A percentile compares a stretch with the other conserved stretches of the same genome.
Conservation (phyloP, 352 stramenopile species). For the Phytophthora megakarya region DNA sequence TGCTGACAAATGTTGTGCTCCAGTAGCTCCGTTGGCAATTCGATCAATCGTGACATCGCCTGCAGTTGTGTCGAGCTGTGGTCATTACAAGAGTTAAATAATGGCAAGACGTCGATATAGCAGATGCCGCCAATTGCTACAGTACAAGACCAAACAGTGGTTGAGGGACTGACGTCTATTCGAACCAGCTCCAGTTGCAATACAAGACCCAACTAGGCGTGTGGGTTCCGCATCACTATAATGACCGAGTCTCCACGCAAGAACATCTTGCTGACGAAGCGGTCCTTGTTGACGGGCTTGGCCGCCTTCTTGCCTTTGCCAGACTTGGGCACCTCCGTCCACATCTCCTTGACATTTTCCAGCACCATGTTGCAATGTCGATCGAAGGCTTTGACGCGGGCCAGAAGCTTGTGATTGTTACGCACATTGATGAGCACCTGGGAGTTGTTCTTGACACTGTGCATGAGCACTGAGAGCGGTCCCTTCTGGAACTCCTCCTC, state of each 20-base stretch:
- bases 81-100: background rate
- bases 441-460: slow-evolving; percentile 97
- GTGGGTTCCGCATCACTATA: slow-evolving; percentile 97
- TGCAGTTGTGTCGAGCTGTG: slow-evolving; percentile 1
- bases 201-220: slow-evolving; percentile 57
- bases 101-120: slow-evolving; percentile 4
- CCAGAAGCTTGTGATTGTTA: slow-evolving; percentile 99
- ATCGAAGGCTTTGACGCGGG: slow-evolving; percentile 99
- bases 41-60: slow-evolving; percentile 23
- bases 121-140: slow-evolving; percentile 12
- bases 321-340: slow-evolving; percentile 98
- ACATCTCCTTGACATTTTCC: slow-evolving; percentile 99
- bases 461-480: slow-evolving; percentile 97
- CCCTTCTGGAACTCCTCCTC: slow-evolving; percentile 96
- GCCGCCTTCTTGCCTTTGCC: slow-evolving; percentile 96
- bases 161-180: slow-evolving; percentile 33
- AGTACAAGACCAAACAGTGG: slow-evolving; percentile 12
- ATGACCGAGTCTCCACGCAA: slow-evolving; percentile 99
- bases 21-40: slow-evolving; percentile 44
- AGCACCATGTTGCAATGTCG: slow-evolving; percentile 99
- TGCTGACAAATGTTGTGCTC: slow-evolving; percentile 51
- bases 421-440: slow-evolving; percentile 99
- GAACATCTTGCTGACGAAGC: slow-evolving; percentile 99
- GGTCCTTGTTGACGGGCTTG: slow-evolving; percentile 98
- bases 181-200: slow-evolving; percentile 31